Conservation (phyloP, 345 rosid genomes). For the Turritis glabra region DNA sequence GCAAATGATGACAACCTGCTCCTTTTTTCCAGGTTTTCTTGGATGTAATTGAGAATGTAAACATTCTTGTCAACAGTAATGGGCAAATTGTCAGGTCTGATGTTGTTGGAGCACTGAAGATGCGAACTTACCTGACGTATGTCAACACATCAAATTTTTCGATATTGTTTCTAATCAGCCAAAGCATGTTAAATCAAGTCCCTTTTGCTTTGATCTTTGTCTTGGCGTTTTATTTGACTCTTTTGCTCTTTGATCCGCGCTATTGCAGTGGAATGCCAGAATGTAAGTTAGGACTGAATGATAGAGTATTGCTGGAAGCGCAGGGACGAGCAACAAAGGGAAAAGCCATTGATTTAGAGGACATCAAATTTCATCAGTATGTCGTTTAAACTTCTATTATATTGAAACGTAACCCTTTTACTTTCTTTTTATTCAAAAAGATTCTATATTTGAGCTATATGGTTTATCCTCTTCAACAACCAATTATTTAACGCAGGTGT, state of each 20-base stretch:
- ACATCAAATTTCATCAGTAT: constrained; percentile 97
- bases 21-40: constrained; percentile 68
- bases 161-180: neutral
- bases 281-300: constrained; percentile 97
- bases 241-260: neutral
- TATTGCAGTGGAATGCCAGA: constrained; percentile 92
- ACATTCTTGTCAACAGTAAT: constrained; percentile 94
- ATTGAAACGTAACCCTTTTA: neutral
- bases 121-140: constrained; percentile 94
- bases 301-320: constrained; percentile 90
- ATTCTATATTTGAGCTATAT: neutral
- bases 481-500: constrained; percentile 53
- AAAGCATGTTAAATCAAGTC: neutral
- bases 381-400: neutral
- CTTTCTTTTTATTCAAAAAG: neutral
- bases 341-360: constrained; percentile 96
- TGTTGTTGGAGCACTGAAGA: constrained; percentile 97
- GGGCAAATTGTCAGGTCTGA: constrained; percentile 94
- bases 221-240: constrained; percentile 9
- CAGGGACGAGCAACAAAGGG: constrained; percentile 95
- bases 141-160: constrained; percentile 14
- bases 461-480: neutral
- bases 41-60: constrained; percentile 93
- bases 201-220: neutral
- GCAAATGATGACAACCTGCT: constrained; percentile 7